Evolutionary conservation across 352 stramenopile genomes (phyloP), one percentile per base, ranked within the genome.

Genomic region (Aphanomyces invadans): DNA sequence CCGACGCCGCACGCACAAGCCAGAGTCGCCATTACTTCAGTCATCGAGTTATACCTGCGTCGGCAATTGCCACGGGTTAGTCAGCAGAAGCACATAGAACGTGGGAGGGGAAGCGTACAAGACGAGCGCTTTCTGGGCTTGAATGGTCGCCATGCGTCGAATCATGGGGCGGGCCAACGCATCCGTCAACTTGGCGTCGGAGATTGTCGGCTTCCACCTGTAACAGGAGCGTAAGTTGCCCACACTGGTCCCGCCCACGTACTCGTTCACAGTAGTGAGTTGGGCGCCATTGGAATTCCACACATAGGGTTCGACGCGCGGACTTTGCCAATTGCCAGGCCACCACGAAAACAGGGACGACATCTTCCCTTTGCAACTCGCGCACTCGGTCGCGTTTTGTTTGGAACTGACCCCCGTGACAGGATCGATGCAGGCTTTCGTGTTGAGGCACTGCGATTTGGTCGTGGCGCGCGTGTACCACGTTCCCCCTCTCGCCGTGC

Each of bases 41-140:
- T 33, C 49, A 67, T 56, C 9, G 33, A 39, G n/a, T 67, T 67
- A 38, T 65, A 65, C 59, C 59, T 65, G 51, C 2, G 26, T 15
- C 17, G 39, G 21, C 17, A 19, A 46, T 15, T n/a, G 39, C n/a
- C 39, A 48, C 39, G 39, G 39, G 21, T 0, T 15, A 48, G 15
- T 5, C 15, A 5, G 7, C 28, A 55, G 23, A 15, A 11, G 46
- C 17, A 7, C 54, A 25, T 62, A 17, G 3, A 31, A 26, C 17
- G 25, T 29, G 38, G 4, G 17, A 15, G 9, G 10, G 48, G 4
- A 4, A 26, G 57, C 33, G 26, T 56, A 67, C 38, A 57, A n/a
- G 9, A 67, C 25, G 7, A 67, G 60, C 19, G 60, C 60, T 26
- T 67, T 57, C 9, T 48, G 52, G 17, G 12, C 46, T 39, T 57